Evolutionary conservation across 129 eudicot species (phyloP), one percentile per base, ranked within the genome.

Genomic region (Helianthus annuus): DNA sequence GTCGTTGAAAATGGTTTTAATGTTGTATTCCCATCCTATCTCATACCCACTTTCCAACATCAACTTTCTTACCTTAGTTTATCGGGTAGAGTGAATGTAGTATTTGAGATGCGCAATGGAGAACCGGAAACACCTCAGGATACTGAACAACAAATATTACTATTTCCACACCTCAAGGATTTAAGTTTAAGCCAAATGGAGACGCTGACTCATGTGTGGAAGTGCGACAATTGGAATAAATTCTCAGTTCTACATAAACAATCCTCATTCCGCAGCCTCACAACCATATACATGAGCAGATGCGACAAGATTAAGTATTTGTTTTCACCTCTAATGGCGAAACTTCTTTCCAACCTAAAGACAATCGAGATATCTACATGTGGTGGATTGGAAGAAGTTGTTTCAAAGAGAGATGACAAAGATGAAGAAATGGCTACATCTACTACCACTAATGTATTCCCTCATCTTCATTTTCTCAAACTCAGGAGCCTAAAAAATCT

Each of bases 131-230:
- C 36, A 64, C 9, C 32, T 2, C 46, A 6, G 46, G 46, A 46
- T 66, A 10, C 3, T 2, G 10, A 45, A 6, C 27, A 66, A 44
- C 39, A 11, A 19, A 16, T 19, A 45, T 3, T 6, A 5, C 70
- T 40, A 45, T 39, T 66, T 4, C 56, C 56, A 4, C 22, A 5
- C 55, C 70, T 66, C 36, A 7, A 22, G 0, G 16, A 19, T 0
- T 19, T 66, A 27, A 0, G 24, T 0, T 10, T 45, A 19, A 0
- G 0, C 0, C 0, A 11, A 1, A 44, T 66, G 70, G 17, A 45
- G 10, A 10, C 2, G 6, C 44, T 66, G 70, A 45, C 39, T 45
- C 56, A 66, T 66, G 56, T 66, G 5, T 66, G 70, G 58, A 67
- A 24, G 39, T 45, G 71, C 36, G 10, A 9, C 46, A 66, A 46